Evolutionary conservation across 169 alveolate species (phyloP).

Genomic region (Plasmodium chabaudi): DNA sequence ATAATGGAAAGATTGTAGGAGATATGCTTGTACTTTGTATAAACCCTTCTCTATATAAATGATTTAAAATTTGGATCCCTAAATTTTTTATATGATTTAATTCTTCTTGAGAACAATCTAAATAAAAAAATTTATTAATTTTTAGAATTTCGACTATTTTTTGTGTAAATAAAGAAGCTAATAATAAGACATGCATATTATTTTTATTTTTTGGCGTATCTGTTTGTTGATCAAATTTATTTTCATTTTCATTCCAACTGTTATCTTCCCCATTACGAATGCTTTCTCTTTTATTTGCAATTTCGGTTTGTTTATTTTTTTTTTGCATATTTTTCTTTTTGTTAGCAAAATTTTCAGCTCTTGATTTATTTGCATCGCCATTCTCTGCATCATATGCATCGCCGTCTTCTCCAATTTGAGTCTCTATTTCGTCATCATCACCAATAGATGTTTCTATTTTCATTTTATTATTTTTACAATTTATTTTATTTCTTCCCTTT

Average conservation of each 20-base stretch:
- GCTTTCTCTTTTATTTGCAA: not conserved
- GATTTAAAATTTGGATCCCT: constrained; percentile 47
- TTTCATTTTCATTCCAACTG: not conserved
- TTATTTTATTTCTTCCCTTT: too few relatives aligned
- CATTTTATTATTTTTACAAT: too few relatives aligned
- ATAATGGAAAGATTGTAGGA: constrained; percentile 50
- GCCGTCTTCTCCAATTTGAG: too few relatives aligned
- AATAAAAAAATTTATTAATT: constrained; percentile 34
- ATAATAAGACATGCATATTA: constrained; percentile 38
- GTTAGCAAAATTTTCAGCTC: too few relatives aligned
- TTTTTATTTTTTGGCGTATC: constrained; percentile 38
- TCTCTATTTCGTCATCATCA: too few relatives aligned
- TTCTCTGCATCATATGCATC: too few relatives aligned
- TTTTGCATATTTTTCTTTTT: too few relatives aligned
- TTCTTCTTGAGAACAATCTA: constrained; percentile 64
- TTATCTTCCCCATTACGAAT: not conserved
- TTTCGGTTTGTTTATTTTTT: not conserved
- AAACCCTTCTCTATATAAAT: constrained; percentile 71
- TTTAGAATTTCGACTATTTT: constrained; percentile 37
- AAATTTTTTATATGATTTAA: constrained; percentile 42
- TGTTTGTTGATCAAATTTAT: not conserved
- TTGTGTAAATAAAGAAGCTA: constrained; percentile 48
- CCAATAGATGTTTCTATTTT: too few relatives aligned
- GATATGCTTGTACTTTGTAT: constrained; percentile 38
- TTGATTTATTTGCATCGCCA: too few relatives aligned